Evolutionary conservation across 2,329 filamentous ascomycete species (phyloP), one percentile per base, ranked within the genome.

Genomic region (Colletotrichum sp.): DNA sequence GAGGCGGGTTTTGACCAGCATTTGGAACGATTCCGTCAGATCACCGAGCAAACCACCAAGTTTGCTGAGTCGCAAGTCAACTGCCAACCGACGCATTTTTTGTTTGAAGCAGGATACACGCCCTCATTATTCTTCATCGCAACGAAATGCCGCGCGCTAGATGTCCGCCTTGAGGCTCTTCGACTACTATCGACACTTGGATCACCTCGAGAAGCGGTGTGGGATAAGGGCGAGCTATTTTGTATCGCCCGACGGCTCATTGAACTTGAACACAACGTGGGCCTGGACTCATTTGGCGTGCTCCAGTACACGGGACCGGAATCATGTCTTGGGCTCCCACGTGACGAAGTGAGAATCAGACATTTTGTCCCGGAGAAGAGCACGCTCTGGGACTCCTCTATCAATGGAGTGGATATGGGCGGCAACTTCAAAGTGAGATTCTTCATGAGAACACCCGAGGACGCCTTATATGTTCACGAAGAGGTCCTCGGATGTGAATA

Each of bases 111-210:
- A 4, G 43, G 68, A 3, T 71, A 56, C 25, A 28, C 43, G 1
- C 68, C 68, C 10, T 30, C 60, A 27, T 43, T 71, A 10, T 71
- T 55, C 43, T 65, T 64, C 39, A 65, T 65, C 10, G 39, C 30
- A n/a, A 55, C 39, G 0, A 71, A 71, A 25, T 71, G 68, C 60
- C 58, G 68, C 6, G 58, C 68, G 73, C 88, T 84, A 0, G 78
- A 84, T 13, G 80, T 87, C 3, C 79, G 86, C 8, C 81, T 85
- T 2, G 81, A 83, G 3, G 86, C 86, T 0, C 80, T 87, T 0
- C 78, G 81, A 9, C 80, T 87, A 8, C 36, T 75, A 4, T 32
- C 36, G 4, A 43, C 18, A 13, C 22, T 72, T 25, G 55, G 55
- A 7, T 64, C 69, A 2, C 82, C 87, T 5, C 61, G 58, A 18